These are phyloP conservation scores for Boletus rubroflammeus DNA, from an alignment of 768 basidiomycete genomes.

Conservation along the genomic window DNA sequence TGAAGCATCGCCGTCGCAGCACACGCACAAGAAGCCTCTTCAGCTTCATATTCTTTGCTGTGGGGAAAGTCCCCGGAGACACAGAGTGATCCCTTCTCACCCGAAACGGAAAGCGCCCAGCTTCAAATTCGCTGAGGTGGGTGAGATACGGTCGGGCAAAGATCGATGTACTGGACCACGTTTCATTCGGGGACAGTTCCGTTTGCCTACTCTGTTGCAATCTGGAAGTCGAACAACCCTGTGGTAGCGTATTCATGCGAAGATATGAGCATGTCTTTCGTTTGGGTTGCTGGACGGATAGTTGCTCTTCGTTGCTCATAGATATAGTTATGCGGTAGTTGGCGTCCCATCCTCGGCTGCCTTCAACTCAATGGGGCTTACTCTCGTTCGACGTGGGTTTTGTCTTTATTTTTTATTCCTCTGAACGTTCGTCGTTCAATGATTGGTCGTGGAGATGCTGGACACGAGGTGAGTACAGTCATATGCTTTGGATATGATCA, in stretches of 20 bases:
- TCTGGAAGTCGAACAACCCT: slow-evolving; percentile 34
- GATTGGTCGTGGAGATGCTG: slow-evolving; percentile 13
- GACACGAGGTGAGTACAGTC: slow-evolving; percentile 21
- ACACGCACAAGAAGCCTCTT: slow-evolving; percentile 58
- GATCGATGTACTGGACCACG: slow-evolving; percentile 37
- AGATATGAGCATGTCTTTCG: slow-evolving; percentile 71
- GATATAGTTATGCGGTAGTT: slow-evolving; percentile 85
- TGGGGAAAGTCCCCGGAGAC: slow-evolving; percentile 95
- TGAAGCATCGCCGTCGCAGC: slow-evolving; percentile 87
- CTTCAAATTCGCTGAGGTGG: slow-evolving; percentile 67
- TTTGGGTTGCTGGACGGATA: slow-evolving; percentile 39
- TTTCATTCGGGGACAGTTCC: slow-evolving; percentile 29
- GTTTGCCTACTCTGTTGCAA: slow-evolving; percentile 58
- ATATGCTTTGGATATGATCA: slow-evolving; percentile 28
- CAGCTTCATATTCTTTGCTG: slow-evolving; percentile 55
- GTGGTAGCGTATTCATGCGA: slow-evolving; percentile 50
- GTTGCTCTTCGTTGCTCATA: slow-evolving; percentile 71
- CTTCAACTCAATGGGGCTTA: slow-evolving; percentile 91
- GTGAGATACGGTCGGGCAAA: slow-evolving; percentile 47
- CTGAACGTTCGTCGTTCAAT: slow-evolving; percentile 52
- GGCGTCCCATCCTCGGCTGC: slow-evolving; percentile 34
- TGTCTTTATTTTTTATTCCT: slow-evolving; percentile 39
- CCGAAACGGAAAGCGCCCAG: slow-evolving; percentile 68
- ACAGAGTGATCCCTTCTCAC: slow-evolving; percentile 59
- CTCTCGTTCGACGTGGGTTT: slow-evolving; percentile 62